phyloP scores from a whole-genome alignment of 129 eudicot species.

The Tagetes patula region DNA sequence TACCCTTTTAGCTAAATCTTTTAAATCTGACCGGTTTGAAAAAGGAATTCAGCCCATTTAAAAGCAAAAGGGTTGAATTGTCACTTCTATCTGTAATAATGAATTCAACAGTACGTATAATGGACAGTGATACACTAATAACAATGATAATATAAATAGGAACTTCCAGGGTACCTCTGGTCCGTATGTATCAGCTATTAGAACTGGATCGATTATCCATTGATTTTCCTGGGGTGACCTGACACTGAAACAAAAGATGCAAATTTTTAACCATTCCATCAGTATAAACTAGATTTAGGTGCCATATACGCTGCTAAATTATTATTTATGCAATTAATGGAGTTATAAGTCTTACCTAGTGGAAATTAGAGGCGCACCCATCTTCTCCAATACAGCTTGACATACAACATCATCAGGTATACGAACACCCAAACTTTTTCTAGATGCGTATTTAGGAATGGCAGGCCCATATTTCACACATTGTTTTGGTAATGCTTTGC shows the following conservation, averaged over 20 bases:
- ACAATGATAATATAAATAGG: no score
- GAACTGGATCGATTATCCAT: slow-evolving; percentile 87
- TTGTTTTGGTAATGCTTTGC: slow-evolving; percentile 85
- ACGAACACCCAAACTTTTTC: slow-evolving; percentile 83
- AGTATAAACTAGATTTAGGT: not conserved
- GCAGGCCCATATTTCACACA: slow-evolving; percentile 74
- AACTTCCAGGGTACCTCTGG: slow-evolving; percentile 49
- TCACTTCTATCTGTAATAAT: not conserved
- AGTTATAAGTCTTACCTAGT: slow-evolving; percentile 50
- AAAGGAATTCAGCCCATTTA: not conserved
- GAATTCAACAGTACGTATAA: not conserved
- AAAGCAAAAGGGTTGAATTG: not conserved
- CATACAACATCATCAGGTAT: slow-evolving; percentile 90
- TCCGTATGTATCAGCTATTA: slow-evolving; percentile 82
- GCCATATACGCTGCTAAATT: slow-evolving; percentile 9
- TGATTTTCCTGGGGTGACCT: slow-evolving; percentile 64
- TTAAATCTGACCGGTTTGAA: not conserved
- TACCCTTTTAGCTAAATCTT: slow-evolving; percentile 2
- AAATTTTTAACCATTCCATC: slow-evolving; percentile 14
- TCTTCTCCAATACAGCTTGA: slow-evolving; percentile 73
- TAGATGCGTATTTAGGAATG: slow-evolving; percentile 54
- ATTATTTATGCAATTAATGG: no score
- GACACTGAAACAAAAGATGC: slow-evolving; percentile 54
- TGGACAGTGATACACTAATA: no score
- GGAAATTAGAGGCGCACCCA: slow-evolving; percentile 75